Conservation (phyloP, 1,284 basidiomycete species). For the Erythrobasidium hasegawianum region DNA sequence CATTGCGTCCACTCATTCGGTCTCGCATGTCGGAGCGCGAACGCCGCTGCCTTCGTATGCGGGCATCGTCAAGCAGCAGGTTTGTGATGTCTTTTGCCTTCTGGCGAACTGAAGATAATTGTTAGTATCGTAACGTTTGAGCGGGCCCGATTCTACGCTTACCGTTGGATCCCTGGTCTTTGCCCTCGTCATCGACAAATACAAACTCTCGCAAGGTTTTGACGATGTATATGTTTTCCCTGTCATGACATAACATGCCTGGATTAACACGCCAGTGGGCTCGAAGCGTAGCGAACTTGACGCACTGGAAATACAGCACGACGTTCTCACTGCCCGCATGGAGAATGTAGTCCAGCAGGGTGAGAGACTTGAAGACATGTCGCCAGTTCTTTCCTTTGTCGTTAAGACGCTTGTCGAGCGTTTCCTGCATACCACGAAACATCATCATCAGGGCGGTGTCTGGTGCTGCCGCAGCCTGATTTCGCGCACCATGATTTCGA, state of each 20-base stretch:
- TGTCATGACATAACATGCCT: too few species aligned
- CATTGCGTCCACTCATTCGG: slow-evolving; percentile 66
- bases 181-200: slow-evolving; percentile 88
- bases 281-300: not conserved
- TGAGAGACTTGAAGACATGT: slow-evolving; percentile 99
- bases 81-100: slow-evolving; percentile 99
- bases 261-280: not conserved
- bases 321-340: slow-evolving; percentile 98
- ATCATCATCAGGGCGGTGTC: too few species aligned
- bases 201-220: slow-evolving; percentile 99
- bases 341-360: slow-evolving; percentile 91
- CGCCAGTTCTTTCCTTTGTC: slow-evolving; percentile 99
- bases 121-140: too few species aligned
- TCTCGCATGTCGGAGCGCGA: slow-evolving; percentile 88
- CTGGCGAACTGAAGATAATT: slow-evolving; percentile 68
- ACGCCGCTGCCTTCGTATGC: slow-evolving; percentile 79
- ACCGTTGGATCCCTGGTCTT: slow-evolving; percentile 94
- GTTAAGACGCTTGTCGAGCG: slow-evolving; percentile 97
- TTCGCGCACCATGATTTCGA: slow-evolving; percentile 79
- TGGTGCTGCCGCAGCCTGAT: not conserved
- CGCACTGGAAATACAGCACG: slow-evolving; percentile 84
- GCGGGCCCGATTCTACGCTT: too few species aligned
- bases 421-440: slow-evolving; percentile 66
- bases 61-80: slow-evolving; percentile 80
- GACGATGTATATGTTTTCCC: slow-evolving; percentile 94